Conservation (phyloP, 2,329 filamentous ascomycete species). For the Aspergillus melleus region DNA sequence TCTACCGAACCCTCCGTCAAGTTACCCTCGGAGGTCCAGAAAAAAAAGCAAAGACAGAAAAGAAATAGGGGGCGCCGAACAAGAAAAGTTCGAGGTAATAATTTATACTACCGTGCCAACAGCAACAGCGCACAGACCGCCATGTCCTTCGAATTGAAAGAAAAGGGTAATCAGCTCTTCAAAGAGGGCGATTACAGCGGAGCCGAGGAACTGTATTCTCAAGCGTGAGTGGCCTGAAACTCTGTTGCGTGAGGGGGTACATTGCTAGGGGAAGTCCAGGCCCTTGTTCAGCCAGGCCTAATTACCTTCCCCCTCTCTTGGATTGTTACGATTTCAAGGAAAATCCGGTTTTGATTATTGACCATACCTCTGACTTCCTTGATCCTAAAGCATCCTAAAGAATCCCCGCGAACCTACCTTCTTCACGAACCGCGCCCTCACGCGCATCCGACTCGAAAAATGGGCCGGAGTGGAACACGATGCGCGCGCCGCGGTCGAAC, state of each 20-base stretch:
- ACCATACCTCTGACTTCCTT: not conserved
- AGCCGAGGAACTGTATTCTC: constrained; percentile 48
- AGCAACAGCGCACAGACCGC: not conserved
- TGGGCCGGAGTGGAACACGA: constrained; percentile 77
- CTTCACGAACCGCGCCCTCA: constrained; percentile 88
- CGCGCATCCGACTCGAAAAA: constrained; percentile 69
- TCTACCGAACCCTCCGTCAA: not conserved
- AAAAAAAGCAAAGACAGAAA: not conserved
- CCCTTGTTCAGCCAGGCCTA: not conserved
- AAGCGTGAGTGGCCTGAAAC: constrained; percentile 39
- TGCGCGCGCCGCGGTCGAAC: constrained; percentile 70
- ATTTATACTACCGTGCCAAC: not conserved
- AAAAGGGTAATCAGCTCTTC: constrained; percentile 48
- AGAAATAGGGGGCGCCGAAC: not conserved
- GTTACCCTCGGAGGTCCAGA: not conserved
- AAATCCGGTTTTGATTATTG: not conserved
- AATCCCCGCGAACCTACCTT: constrained; percentile 75
- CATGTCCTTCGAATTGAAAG: constrained; percentile 39
- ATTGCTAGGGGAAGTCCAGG: not conserved
- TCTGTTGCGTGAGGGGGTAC: not conserved
- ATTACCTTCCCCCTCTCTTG: not conserved
- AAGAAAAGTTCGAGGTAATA: not conserved
- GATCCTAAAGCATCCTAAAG: constrained; percentile 63
- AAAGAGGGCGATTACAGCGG: constrained; percentile 46
- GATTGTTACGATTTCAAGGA: not conserved